phyloP scores from a whole-genome alignment of 2,329 filamentous ascomycete species.

The Penicillium polonicum region DNA sequence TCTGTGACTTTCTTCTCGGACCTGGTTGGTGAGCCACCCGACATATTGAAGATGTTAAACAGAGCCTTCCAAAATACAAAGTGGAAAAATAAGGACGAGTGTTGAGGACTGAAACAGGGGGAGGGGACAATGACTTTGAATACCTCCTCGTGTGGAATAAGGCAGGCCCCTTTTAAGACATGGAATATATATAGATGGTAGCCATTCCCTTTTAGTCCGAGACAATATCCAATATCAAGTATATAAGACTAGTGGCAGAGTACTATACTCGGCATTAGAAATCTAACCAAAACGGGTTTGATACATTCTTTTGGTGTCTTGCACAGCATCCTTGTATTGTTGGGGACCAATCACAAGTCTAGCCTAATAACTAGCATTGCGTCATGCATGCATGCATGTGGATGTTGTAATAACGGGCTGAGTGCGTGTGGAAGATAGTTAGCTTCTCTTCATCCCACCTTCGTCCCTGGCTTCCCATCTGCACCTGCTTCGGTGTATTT shows the following conservation, averaged over 20 bases:
- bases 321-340: background rate
- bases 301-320: background rate
- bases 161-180: background rate
- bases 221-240: background rate
- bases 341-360: background rate
- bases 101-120: background rate
- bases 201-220: background rate
- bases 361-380: background rate
- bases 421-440: background rate
- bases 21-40: background rate
- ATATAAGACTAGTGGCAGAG: background rate
- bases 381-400: background rate
- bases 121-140: background rate
- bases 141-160: background rate
- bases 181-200: background rate
- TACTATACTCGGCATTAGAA: background rate
- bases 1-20: background rate
- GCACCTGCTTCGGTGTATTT: background rate
- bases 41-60: background rate
- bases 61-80: background rate
- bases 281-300: background rate
- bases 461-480: background rate
- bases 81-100: background rate
- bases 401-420: constrained; percentile 1
- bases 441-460: background rate